Conservation (phyloP, 129 eudicot species). For the Cynara cardunculus region DNA sequence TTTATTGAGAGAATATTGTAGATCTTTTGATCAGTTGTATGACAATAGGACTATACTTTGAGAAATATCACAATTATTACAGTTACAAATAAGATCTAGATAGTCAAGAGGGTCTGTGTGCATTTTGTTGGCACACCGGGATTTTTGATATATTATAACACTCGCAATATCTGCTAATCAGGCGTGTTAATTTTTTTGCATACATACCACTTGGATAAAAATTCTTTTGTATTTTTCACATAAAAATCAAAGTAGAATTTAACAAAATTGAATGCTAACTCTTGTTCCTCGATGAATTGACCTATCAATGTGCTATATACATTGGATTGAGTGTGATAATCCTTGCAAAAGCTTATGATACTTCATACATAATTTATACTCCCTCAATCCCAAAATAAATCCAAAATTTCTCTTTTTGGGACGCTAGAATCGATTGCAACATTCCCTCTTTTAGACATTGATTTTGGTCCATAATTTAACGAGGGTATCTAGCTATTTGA, state of each 20-base stretch:
- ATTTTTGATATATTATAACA: not conserved
- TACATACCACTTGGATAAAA: not conserved
- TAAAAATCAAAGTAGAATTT: no score
- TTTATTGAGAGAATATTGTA: constrained; percentile 1
- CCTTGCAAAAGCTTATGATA: no score
- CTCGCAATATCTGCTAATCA: not conserved
- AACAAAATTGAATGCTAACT: no score
- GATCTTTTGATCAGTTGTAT: not conserved
- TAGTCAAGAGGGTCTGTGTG: not conserved
- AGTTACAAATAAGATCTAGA: not conserved
- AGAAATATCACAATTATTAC: not conserved
- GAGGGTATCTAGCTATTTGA: not conserved
- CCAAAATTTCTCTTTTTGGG: no score
- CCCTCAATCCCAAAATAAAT: no score
- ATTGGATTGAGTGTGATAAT: no score
- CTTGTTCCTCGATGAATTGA: no score
- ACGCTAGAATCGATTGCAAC: not conserved
- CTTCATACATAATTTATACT: no score
- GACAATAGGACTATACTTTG: not conserved
- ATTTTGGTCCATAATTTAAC: not conserved
- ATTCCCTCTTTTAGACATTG: not conserved
- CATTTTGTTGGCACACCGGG: not conserved
- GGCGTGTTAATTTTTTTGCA: not conserved
- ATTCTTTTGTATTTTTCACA: not conserved
- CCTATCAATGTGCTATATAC: no score